Evolutionary conservation across 768 basidiomycete species (phyloP).

Genomic region (Fomitopsis pulvina): DNA sequence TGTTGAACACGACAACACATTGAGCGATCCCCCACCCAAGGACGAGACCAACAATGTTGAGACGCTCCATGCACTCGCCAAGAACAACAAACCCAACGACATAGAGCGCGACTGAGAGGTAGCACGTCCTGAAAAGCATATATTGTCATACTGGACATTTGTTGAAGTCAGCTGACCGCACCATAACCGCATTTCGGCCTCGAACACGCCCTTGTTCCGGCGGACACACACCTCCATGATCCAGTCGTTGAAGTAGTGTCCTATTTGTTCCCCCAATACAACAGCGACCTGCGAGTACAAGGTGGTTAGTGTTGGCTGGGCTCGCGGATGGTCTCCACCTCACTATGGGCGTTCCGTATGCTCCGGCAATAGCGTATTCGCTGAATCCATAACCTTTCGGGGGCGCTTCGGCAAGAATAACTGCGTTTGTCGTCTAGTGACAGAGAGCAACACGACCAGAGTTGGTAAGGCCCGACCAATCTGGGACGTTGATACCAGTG

Average conservation of each 20-base stretch:
- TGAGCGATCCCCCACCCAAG: slow-evolving; percentile 66
- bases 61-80: slow-evolving; percentile 49
- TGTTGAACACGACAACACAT: slow-evolving; percentile 50
- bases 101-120: slow-evolving; percentile 53
- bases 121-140: slow-evolving; percentile 43
- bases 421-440: slow-evolving; percentile 55
- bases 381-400: slow-evolving; percentile 49
- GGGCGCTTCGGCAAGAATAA: slow-evolving; percentile 51
- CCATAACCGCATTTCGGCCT: slow-evolving; percentile 55
- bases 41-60: slow-evolving; percentile 43
- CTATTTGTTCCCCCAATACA: slow-evolving; percentile 45
- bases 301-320: not conserved
- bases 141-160: not conserved
- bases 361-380: slow-evolving; percentile 43
- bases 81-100: slow-evolving; percentile 54
- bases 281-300: slow-evolving; percentile 34
- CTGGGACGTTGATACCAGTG: slow-evolving; percentile 61
- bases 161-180: slow-evolving; percentile 18
- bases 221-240: slow-evolving; percentile 38
- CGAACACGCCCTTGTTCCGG: slow-evolving; percentile 46
- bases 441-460: not conserved
- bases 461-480: slow-evolving; percentile 16
- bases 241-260: slow-evolving; percentile 45
- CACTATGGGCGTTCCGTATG: slow-evolving; percentile 52
- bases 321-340: slow-evolving; percentile 3